Conservation (phyloP, 306 rosid species). For the Pterocarpus santalinus region DNA sequence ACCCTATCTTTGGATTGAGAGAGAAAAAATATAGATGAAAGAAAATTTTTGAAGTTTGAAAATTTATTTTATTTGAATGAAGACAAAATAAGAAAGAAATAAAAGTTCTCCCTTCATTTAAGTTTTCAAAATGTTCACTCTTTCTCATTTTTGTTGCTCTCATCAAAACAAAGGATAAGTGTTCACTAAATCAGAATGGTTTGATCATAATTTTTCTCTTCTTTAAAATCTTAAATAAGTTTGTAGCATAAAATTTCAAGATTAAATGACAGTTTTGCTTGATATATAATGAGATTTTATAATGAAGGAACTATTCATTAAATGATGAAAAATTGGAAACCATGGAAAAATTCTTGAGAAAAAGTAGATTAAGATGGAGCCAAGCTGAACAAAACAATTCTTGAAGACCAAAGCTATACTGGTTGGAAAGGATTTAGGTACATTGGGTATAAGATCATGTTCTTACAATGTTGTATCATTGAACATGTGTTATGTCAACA, state of each 20-base stretch:
- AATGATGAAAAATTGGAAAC: conserved; percentile 27
- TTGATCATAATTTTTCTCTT: conserved; percentile 1
- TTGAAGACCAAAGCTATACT: neutral
- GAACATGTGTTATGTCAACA: too few relatives aligned
- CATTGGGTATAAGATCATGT: neutral
- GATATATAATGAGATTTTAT: neutral
- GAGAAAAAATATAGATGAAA: neutral
- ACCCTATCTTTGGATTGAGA: neutral
- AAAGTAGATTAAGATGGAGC: conserved; percentile 26
- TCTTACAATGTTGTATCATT: neutral
- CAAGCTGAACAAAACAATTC: neutral
- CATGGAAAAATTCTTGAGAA: neutral
- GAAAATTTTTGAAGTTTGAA: neutral
- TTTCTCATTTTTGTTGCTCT: neutral
- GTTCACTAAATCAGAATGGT: neutral
- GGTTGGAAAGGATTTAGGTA: neutral
- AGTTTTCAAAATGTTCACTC: neutral
- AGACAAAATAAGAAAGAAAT: neutral
- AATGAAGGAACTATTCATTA: conserved; percentile 1
- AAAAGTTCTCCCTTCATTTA: neutral
- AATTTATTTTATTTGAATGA: neutral
- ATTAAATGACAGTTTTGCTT: neutral
- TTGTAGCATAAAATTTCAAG: neutral
- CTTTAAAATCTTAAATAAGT: conserved; percentile 13
- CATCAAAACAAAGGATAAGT: neutral